A percentile compares a stretch with the other conserved stretches of the same genome.
phyloP scores from a whole-genome alignment of 768 basidiomycete genomes.

The Pulveroboletus frians region DNA sequence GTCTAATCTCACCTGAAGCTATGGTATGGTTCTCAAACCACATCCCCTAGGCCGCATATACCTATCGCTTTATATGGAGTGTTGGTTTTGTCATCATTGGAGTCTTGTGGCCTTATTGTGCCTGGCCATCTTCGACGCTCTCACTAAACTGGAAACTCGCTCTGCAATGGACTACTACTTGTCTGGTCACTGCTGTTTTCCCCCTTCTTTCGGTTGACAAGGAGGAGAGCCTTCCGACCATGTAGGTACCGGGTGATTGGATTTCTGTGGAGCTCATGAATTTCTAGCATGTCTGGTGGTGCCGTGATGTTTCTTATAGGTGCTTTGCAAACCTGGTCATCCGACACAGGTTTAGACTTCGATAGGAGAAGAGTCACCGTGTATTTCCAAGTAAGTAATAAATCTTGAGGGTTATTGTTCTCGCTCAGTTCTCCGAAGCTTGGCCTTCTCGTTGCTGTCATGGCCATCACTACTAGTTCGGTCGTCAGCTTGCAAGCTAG shows the following conservation, averaged over 20 bases:
- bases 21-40: not conserved
- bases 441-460: slow-evolving; percentile 40
- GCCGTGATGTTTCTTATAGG: slow-evolving; percentile 38
- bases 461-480: slow-evolving; percentile 55
- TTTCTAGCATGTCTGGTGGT: slow-evolving; percentile 45
- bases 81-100: slow-evolving; percentile 58
- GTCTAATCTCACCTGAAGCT: slow-evolving; percentile 22
- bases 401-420: not conserved
- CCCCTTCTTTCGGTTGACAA: slow-evolving; percentile 72
- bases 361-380: slow-evolving; percentile 3
- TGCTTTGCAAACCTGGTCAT: slow-evolving; percentile 11
- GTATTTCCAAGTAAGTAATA: slow-evolving; percentile 22
- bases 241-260: slow-evolving; percentile 44
- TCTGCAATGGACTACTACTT: slow-evolving; percentile 44
- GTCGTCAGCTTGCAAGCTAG: slow-evolving; percentile 59
- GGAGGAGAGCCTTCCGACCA: slow-evolving; percentile 49
- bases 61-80: slow-evolving; percentile 67
- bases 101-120: slow-evolving; percentile 54
- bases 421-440: slow-evolving; percentile 29
- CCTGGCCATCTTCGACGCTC: slow-evolving; percentile 41
- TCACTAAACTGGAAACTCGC: slow-evolving; percentile 25
- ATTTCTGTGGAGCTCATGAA: slow-evolving; percentile 5
- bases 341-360: not conserved
- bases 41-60: slow-evolving; percentile 56
- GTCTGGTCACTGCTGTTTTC: slow-evolving; percentile 56